Evolutionary conservation across 176 grass and related monocot genomes (phyloP), one percentile per base, ranked within the genome.

Genomic region (Juncus effusus): DNA sequence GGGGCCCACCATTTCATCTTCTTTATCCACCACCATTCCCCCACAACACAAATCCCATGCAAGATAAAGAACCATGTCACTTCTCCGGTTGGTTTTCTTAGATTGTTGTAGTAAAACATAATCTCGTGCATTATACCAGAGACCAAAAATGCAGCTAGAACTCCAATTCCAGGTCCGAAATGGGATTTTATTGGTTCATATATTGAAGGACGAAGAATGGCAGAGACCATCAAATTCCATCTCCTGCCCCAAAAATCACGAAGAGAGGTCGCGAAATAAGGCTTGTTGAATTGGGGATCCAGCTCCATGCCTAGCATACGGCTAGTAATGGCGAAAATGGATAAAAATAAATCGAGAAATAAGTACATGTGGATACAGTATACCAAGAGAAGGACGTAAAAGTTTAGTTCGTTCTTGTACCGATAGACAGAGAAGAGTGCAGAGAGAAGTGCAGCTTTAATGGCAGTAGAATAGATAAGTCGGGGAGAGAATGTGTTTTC

Each of bases 61-160:
- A 80, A 49, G 3, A 54, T 13, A 35, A 80, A 74, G 50, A 80
- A 80, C 12, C 39, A 8, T 1, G 61, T 67, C 47, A 56, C 70
- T 64, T 80, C 69, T 49, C 78, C 67, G 0, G 78, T 74, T 38
- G 78, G 61, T 35, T 55, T 56, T 16, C 38, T 14, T 7, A 65
- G 4, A 0, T 61, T 80, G 50, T 47, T 11, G 61, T 80, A 80
- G 38, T 63, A 80, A 57, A 80, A 74, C 16, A 66, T 65, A 15
- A 80, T 40, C 53, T 80, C 78, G 52, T 80, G 78, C 78, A 80
- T 80, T 10, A 80, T 37, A 57, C 78, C 69, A 51, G 78, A 80
- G 3, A 63, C 61, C 3, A 74, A 16, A 51, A 80, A 80, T 10
- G 16, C 53, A 9, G 78, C 78, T 12, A 80, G 38, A 11, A 80